A percentile compares a stretch with the other conserved stretches of the same genome.
Conservation (phyloP, 345 rosid species). For the Viola odorata region DNA sequence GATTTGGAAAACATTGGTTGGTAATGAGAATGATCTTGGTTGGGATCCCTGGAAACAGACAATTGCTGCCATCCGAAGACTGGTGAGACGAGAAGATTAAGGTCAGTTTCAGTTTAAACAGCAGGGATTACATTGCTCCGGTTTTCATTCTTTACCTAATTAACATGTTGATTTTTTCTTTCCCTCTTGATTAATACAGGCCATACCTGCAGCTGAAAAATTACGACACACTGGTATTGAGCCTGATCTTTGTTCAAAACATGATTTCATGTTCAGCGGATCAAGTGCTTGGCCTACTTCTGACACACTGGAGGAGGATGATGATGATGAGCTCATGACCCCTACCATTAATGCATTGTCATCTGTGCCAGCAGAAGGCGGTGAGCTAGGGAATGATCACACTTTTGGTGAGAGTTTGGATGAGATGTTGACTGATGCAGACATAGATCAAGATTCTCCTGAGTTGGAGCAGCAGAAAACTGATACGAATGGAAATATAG, state of each 20-base stretch:
- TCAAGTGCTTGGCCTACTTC: not conserved
- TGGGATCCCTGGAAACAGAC: slow-evolving; percentile 2
- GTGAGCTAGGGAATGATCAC: not conserved
- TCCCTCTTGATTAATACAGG: not conserved
- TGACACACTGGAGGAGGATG: not conserved
- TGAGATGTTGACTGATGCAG: no score
- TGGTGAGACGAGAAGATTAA: slow-evolving; percentile 9
- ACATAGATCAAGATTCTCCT: no score
- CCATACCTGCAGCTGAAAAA: slow-evolving; percentile 3
- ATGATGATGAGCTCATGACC: not conserved
- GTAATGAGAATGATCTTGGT: not conserved
- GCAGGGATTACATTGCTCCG: not conserved
- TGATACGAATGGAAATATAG: no score
- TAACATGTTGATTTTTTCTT: not conserved
- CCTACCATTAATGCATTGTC: not conserved
- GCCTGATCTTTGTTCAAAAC: slow-evolving; percentile 9
- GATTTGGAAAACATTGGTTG: slow-evolving; percentile 1
- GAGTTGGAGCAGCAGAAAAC: no score
- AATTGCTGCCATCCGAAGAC: not conserved
- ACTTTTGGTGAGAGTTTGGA: not conserved
- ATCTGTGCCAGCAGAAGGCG: not conserved
- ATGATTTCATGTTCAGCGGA: slow-evolving; percentile 7
- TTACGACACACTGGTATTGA: slow-evolving; percentile 4
- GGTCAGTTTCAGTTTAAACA: not conserved
- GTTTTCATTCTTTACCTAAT: not conserved